These are phyloP conservation scores for Endocalyx cinctus DNA, from an alignment of 2,329 filamentous ascomycete species.

Conservation along the genomic window DNA sequence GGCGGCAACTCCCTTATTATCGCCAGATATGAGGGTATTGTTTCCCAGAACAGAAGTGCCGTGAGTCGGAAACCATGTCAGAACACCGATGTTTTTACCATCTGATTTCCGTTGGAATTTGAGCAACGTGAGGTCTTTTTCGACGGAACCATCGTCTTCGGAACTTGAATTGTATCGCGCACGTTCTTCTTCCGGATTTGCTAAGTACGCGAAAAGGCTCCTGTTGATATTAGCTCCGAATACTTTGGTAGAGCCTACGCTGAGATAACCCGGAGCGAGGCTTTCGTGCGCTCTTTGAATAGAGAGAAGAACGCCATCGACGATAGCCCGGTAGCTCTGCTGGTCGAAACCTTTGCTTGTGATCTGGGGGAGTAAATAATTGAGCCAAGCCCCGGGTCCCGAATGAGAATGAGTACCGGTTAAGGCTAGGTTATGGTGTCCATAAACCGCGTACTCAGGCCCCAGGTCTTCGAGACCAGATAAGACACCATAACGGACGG, in stretches of 20 bases:
- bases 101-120: conserved; percentile 72
- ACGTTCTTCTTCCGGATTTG: conserved; percentile 76
- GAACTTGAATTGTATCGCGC: conserved; percentile 54
- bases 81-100: conserved; percentile 69
- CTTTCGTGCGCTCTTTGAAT: conserved; percentile 76
- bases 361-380: conserved; percentile 89
- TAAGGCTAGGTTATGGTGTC: conserved; percentile 76
- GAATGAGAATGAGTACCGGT: conserved; percentile 93
- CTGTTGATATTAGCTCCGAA: conserved; percentile 81
- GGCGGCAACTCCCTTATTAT: conserved; percentile 93
- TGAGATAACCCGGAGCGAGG: conserved; percentile 44
- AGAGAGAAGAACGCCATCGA: conserved; percentile 77
- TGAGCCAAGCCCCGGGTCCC: conserved; percentile 88
- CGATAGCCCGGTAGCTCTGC: conserved; percentile 84
- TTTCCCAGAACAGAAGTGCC: conserved; percentile 88
- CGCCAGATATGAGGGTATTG: conserved; percentile 86
- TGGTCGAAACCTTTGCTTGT: conserved; percentile 81
- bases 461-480: conserved; percentile 68
- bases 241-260: conserved; percentile 63
- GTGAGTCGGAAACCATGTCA: conserved; percentile 91
- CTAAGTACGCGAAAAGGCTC: conserved; percentile 81
- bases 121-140: conserved; percentile 74
- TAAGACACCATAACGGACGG: conserved; percentile 80
- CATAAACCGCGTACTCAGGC: conserved; percentile 68
- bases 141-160: conserved; percentile 51